These are phyloP conservation scores for Ceratobasidium theobromae DNA, from an alignment of 1,284 basidiomycete species.

Conservation along the genomic window DNA sequence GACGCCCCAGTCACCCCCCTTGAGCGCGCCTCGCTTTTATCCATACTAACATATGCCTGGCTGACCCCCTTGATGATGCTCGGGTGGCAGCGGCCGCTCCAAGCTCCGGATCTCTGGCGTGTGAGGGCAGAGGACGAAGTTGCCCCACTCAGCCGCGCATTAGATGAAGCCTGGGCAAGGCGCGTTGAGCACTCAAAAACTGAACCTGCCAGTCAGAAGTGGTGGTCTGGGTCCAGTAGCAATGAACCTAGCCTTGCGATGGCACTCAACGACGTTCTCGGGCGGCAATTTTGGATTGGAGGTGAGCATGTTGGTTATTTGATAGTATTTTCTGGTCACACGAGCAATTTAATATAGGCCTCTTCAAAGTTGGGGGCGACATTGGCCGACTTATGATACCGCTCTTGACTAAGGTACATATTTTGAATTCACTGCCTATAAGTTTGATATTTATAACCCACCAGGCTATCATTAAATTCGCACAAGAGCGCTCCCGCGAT, in stretches of 20 bases:
- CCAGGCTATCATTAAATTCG: constrained; percentile 24
- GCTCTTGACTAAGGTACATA: constrained; percentile 57
- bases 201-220: constrained; percentile 50
- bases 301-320: no score
- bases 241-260: constrained; percentile 58
- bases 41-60: constrained; percentile 63
- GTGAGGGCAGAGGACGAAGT: constrained; percentile 58
- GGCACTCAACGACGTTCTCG: constrained; percentile 73
- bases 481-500: background rate
- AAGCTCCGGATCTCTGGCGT: constrained; percentile 74
- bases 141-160: constrained; percentile 52
- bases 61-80: constrained; percentile 71
- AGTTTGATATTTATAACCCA: background rate
- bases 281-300: constrained; percentile 67
- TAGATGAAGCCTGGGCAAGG: constrained; percentile 54
- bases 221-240: constrained; percentile 35
- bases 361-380: constrained; percentile 48
- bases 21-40: constrained; percentile 57
- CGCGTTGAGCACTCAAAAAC: constrained; percentile 52
- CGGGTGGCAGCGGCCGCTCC: constrained; percentile 68
- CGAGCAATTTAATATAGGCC: constrained; percentile 40
- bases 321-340: no score
- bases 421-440: background rate
- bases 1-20: constrained; percentile 63
- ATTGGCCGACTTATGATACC: constrained; percentile 64